These are phyloP conservation scores for Chrysoporthe puriensis DNA, from an alignment of 2,329 filamentous ascomycete genomes.

Conservation along the genomic window DNA sequence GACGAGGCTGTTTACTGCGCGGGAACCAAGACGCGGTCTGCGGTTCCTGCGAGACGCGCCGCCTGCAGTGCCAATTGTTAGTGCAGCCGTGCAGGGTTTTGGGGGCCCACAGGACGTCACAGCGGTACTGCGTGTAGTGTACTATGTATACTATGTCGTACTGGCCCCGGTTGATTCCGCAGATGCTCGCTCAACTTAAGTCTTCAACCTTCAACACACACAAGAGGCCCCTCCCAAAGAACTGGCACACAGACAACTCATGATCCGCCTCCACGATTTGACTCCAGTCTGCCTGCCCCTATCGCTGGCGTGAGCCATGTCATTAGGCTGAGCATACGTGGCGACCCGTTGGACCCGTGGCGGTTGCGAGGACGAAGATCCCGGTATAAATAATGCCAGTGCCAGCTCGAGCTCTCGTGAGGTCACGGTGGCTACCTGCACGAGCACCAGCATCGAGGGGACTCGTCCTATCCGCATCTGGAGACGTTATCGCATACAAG, in stretches of 20 bases:
- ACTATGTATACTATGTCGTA: too few relatives aligned
- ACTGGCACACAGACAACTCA: too few relatives aligned
- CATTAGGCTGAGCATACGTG: background rate
- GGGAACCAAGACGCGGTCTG: slow-evolving; percentile 16
- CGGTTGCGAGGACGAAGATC: background rate
- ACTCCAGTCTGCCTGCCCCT: background rate
- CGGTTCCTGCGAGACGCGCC: slow-evolving; percentile 10
- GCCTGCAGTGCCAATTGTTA: background rate
- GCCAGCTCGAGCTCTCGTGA: background rate
- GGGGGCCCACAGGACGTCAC: background rate
- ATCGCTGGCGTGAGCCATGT: background rate
- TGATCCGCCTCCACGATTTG: too few relatives aligned
- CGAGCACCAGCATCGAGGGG: background rate
- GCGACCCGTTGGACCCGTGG: background rate
- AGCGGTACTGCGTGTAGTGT: background rate
- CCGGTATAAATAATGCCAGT: background rate
- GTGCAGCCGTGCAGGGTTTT: background rate
- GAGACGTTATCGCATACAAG: slow-evolving; percentile 2
- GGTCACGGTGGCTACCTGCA: background rate
- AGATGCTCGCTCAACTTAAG: too few relatives aligned
- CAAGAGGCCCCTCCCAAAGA: too few relatives aligned
- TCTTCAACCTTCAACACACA: too few relatives aligned
- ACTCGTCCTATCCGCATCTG: background rate
- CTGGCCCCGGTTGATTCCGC: too few relatives aligned
- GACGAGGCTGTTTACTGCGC: slow-evolving; percentile 9